A percentile compares a stretch with the other conserved stretches of the same genome.
Conservation (phyloP, 208 protist genomes). For the Sergeia podlipaevii region DNA sequence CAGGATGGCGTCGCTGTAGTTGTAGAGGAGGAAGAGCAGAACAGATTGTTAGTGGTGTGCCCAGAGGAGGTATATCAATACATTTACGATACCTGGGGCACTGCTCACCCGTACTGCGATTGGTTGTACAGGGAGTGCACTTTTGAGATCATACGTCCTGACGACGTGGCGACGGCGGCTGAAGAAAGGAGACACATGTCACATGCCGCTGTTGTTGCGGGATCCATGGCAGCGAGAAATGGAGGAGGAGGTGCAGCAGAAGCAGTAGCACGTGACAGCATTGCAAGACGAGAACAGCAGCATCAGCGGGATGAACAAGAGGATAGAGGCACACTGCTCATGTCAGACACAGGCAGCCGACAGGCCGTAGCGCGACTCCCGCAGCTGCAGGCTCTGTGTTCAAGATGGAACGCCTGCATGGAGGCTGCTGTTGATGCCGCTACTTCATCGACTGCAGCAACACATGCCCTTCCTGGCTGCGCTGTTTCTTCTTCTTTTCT, state of each 20-base stretch:
- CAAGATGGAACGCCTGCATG: slow-evolving; percentile 19
- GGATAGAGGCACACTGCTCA: too few species aligned
- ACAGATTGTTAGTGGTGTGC: slow-evolving; percentile 57
- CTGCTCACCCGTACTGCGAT: slow-evolving; percentile 20
- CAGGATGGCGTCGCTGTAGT: too few species aligned
- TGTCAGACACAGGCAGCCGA: too few species aligned
- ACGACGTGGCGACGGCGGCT: too few species aligned
- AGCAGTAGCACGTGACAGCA: slow-evolving; percentile 12
- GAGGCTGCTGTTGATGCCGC: background rate
- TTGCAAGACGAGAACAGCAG: slow-evolving; percentile 4
- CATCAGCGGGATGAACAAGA: background rate
- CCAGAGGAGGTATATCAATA: slow-evolving; percentile 72
- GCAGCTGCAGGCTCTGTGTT: slow-evolving; percentile 14
- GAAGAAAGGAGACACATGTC: too few species aligned
- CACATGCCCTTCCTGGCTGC: too few species aligned
- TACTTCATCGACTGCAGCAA: background rate
- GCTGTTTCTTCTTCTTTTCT: too few species aligned
- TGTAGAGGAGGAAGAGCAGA: too few species aligned
- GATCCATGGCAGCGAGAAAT: background rate
- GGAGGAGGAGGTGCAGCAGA: background rate
- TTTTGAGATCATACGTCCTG: slow-evolving; percentile 63
- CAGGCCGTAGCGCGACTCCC: slow-evolving; percentile 7
- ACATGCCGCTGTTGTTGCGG: too few species aligned
- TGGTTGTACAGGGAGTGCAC: slow-evolving; percentile 52
- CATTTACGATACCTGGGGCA: slow-evolving; percentile 47